A percentile compares a stretch with the other conserved stretches of the same genome.
These are phyloP conservation scores for Protoeuglena noctilucae DNA, from an alignment of 139 green algal genomes.

Conservation along the genomic window DNA sequence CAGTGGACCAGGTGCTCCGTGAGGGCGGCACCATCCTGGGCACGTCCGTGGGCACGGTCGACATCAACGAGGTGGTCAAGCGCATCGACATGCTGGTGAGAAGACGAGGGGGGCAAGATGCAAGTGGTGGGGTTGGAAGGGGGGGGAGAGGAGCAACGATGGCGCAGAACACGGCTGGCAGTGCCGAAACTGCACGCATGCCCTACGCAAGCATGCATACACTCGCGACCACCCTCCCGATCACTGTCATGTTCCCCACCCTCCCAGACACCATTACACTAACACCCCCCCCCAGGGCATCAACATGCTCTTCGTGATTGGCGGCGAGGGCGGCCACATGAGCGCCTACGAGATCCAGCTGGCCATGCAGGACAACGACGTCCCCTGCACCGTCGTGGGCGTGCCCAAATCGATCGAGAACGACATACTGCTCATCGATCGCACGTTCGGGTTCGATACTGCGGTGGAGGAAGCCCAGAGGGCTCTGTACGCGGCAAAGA, in stretches of 20 bases:
- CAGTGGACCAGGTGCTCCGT: constrained; percentile 20
- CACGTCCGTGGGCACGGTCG: constrained; percentile 77
- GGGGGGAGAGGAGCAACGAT: no score
- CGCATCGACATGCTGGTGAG: constrained; percentile 69
- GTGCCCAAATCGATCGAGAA: constrained; percentile 99
- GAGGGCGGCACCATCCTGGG: constrained; percentile 39
- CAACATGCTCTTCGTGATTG: constrained; percentile 77
- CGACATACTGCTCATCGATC: constrained; percentile 74
- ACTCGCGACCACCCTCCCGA: no score
- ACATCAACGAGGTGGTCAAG: constrained; percentile 81
- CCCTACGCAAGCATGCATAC: no score
- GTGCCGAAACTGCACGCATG: no score
- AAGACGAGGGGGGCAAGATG: no score
- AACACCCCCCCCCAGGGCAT: no score
- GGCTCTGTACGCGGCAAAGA: constrained; percentile 20
- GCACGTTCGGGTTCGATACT: constrained; percentile 60
- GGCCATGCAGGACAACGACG: constrained; percentile 24
- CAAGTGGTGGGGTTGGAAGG: no score
- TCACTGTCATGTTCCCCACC: no score
- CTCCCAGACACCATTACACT: no score
- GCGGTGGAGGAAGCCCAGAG: constrained; percentile 64
- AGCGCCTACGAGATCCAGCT: constrained; percentile 1
- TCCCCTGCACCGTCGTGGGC: constrained; percentile 64
- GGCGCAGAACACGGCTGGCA: no score
- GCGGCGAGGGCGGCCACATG: constrained; percentile 37